Evolutionary conservation across 2,329 filamentous ascomycete species (phyloP), one percentile per base, ranked within the genome.

Genomic region (Penicillium sp.): DNA sequence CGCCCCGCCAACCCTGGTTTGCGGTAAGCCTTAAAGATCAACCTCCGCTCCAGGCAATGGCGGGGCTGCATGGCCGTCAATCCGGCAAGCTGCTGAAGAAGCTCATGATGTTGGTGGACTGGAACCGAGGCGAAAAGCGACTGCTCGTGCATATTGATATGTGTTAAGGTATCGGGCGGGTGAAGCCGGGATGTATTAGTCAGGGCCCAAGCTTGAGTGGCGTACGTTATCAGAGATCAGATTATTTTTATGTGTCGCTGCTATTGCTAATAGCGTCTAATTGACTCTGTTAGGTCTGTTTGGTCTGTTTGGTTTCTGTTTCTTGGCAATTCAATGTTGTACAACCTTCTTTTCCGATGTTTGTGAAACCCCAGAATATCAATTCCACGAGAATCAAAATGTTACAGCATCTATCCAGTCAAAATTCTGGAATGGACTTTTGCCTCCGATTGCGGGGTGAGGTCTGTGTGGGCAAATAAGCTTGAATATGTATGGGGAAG

Each of bases 51-150:
- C 47, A 80, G 67, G 49, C 79, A 70, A 55, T 76, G 74, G 63
- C 77, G 76, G 37, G 85, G 84, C 67, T 85, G 84, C 78, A 84
- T 84, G 63, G 81, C 82, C 47, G 84, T 80, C 53, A 86, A 72
- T 50, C 84, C 85, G 37, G 84, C 80, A 44, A 88, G 76, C 63
- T 87, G 82, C 66, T 84, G 81, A 51, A 86, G 74, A 17, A 86
- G 77, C 69, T 84, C 83, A 67, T 82, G 75, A 75, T 86, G 83
- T 65, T 84, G 82, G 37, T 78, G 71, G 33, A 73, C 69, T 10
- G 83, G 78, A 53, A 87, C 78, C 65, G 83, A 80, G 64, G 82
- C 83, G 72, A 82, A 85, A 43, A 87, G 78, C 45, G 84, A 74
- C 62, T 85, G 77, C 75, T 87, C 84, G 71, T 87, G 83, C 84